Base-by-base conservation (phyloP, 768 basidiomycete genomes). In the Harrya chromipes region DNA sequence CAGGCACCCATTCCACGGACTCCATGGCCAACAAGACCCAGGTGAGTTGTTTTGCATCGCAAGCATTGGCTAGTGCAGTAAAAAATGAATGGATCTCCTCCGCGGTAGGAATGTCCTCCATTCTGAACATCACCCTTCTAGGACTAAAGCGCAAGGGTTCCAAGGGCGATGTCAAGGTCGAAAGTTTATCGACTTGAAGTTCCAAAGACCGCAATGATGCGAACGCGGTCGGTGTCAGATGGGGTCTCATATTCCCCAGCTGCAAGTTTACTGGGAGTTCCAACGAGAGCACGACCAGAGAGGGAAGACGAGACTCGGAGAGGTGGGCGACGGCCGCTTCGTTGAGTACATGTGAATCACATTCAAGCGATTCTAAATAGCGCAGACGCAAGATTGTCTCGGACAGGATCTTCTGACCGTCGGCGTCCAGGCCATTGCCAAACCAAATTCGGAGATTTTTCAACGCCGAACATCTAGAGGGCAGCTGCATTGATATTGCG, bases 21-120 rank as follows among this genome's bases (percentile, higher is more conserved):
- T 34, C 45, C 4, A 50, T 47, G 16, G 41, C 36, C 43, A 63
- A 19, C 27, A 52, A 54, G 27, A 63, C 23, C 1, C 11, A 24
- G 0, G 24, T 20, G 8, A 64, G 54, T 5, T 20, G 10, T 21
- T 56, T 50, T 0, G 53, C 16, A 16, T 6, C 21, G 12, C 57
- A 65, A 13, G 57, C 53, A 14, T 24, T 40, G 21, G 34, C 41
- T 10, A 63, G 40, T 19, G 60, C 43, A 24, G 59, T 45, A 35
- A 59, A 63, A 29, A 65, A 63, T 3, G 41, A n/a, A 23, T 50
- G 60, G 9, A 65, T 37, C 38, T 43, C 63, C 16, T 64, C 60
- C 16, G 47, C 16, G 23, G 51, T 50, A 2, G 63, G 58, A 1
- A 37, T 29, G 1, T 0, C 38, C 20, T 21, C 35, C 42, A 63